Evolutionary conservation across 345 rosid species (phyloP).

Genomic region (Punica granatum): DNA sequence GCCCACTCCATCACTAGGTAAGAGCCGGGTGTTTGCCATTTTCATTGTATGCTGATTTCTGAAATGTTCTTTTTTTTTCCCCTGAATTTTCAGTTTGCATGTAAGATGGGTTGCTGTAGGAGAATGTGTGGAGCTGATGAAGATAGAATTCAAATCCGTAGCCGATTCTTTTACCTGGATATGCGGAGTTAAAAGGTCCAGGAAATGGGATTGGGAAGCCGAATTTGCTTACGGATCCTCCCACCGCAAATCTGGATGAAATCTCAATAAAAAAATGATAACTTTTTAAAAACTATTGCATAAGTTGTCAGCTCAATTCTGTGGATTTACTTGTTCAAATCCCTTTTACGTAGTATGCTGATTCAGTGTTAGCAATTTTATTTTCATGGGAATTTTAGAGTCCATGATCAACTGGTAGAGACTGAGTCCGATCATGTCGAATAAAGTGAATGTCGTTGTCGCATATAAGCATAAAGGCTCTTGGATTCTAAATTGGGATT

Average conservation of each 20-base stretch:
- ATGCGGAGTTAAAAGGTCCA: too few species aligned
- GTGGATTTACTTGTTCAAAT: neutral
- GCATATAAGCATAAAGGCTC: neutral
- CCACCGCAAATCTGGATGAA: too few species aligned
- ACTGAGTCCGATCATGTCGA: too few species aligned
- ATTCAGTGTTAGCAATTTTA: neutral
- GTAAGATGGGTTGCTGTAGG: neutral
- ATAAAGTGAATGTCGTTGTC: neutral
- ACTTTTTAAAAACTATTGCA: too few species aligned
- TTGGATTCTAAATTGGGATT: neutral
- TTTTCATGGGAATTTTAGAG: neutral
- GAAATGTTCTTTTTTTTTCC: neutral
- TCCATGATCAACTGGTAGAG: neutral
- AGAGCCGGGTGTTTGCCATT: neutral
- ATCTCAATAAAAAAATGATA: too few species aligned
- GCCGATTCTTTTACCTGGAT: too few species aligned
- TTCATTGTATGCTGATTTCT: neutral
- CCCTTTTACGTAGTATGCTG: neutral
- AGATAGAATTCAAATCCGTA: neutral
- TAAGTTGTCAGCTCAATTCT: too few species aligned
- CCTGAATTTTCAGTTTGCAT: neutral
- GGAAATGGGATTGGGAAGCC: too few species aligned
- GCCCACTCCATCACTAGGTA: conserved; percentile 42
- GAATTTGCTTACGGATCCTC: too few species aligned
- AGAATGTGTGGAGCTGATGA: neutral